A percentile compares a stretch with the other conserved stretches of the same genome.
Conservation (phyloP, 805 yeast genomes). For the Ogataea populi-albae region DNA sequence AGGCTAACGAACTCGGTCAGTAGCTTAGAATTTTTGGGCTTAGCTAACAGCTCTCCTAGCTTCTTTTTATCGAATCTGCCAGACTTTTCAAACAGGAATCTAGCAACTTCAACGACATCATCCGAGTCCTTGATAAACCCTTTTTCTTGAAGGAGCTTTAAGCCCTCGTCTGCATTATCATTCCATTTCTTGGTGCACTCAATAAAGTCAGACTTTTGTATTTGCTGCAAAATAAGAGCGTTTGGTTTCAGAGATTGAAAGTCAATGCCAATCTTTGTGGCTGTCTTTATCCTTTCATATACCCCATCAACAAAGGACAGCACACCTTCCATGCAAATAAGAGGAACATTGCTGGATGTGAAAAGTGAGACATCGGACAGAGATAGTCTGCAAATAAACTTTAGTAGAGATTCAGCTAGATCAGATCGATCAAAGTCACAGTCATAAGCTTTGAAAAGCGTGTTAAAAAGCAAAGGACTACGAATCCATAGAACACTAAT, state of each 20-base stretch:
- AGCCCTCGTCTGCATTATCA: constrained; percentile 73
- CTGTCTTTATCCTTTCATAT: constrained; percentile 45
- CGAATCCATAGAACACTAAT: constrained; percentile 79
- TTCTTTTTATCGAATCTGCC: constrained; percentile 83
- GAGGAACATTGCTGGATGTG: constrained; percentile 87
- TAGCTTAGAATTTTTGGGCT: constrained; percentile 60
- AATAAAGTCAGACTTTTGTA: constrained; percentile 70
- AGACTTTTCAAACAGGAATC: constrained; percentile 73
- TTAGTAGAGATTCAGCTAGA: constrained; percentile 62
- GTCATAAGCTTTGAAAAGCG: constrained; percentile 78
- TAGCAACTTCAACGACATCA: constrained; percentile 65
- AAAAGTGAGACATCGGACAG: constrained; percentile 79
- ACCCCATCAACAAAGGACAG: constrained; percentile 66
- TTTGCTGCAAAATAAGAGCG: constrained; percentile 40
- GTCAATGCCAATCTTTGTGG: constrained; percentile 25
- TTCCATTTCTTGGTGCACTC: constrained; percentile 75
- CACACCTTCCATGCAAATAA: constrained; percentile 87
- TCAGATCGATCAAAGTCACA: constrained; percentile 88
- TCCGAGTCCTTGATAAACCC: constrained; percentile 52
- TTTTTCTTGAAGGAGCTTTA: constrained; percentile 57
- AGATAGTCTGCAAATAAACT: constrained; percentile 71
- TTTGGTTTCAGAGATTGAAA: constrained; percentile 21
- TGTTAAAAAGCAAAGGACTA: constrained; percentile 72
- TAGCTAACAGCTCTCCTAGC: constrained; percentile 82
- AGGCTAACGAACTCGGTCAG: constrained; percentile 61